Evolutionary conservation across 306 rosid genomes (phyloP).

Genomic region (Neltuma alba): DNA sequence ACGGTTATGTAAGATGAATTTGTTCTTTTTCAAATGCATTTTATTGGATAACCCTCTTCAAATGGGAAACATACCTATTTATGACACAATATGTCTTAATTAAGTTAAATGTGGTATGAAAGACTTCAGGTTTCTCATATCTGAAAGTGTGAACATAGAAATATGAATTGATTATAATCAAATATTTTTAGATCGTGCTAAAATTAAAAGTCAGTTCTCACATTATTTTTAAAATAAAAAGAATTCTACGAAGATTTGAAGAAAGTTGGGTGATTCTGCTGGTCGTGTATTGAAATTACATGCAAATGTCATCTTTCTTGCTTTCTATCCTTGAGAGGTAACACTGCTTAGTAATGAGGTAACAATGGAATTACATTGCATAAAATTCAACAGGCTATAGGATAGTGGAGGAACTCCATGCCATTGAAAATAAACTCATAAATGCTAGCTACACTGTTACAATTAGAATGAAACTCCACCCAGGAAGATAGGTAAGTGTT

Average conservation of each 20-base stretch:
- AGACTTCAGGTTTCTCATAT: neutral
- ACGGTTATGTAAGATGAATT: neutral
- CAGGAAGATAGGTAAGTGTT: neutral
- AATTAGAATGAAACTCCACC: constrained; percentile 21
- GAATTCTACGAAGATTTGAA: neutral
- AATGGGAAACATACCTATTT: neutral
- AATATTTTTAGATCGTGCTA: neutral
- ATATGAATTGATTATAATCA: neutral
- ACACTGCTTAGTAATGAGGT: neutral
- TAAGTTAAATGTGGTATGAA: neutral
- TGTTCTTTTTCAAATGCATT: neutral
- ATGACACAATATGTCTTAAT: neutral
- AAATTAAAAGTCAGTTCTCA: neutral
- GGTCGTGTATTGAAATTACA: neutral
- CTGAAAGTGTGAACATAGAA: neutral
- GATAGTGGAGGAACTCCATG: constrained; percentile 24
- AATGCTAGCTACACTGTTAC: constrained; percentile 4
- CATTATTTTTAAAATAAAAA: neutral
- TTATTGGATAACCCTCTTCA: neutral
- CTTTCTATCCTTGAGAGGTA: neutral
- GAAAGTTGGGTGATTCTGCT: neutral
- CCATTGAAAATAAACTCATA: neutral
- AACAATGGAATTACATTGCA: constrained; percentile 20
- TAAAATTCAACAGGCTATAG: neutral
- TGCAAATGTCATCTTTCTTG: neutral